These are phyloP conservation scores for Cytospora leucostoma DNA, from an alignment of 2,329 filamentous ascomycete genomes.

Conservation along the genomic window DNA sequence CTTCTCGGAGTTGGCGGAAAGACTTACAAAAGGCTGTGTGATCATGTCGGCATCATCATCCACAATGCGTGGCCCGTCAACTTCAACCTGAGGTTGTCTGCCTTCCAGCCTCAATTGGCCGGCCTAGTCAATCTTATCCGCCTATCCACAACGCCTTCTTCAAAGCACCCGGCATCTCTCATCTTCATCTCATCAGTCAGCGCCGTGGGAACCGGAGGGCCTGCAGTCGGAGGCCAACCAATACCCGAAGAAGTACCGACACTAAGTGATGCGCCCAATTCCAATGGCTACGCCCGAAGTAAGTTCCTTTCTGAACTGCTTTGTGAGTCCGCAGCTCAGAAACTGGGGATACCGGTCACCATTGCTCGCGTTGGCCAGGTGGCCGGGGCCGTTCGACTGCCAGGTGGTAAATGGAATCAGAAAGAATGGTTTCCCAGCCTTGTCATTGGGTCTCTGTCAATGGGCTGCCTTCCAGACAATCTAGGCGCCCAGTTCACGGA, in stretches of 20 bases:
- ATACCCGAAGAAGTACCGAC: conserved; percentile 30
- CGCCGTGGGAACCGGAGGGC: conserved; percentile 39
- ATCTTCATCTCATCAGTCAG: conserved; percentile 55
- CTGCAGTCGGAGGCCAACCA: neutral
- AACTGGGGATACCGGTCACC: conserved; percentile 32
- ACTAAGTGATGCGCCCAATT: conserved; percentile 34
- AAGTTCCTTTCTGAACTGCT: conserved; percentile 43
- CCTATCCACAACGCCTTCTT: conserved; percentile 36
- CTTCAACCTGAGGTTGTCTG: conserved; percentile 54
- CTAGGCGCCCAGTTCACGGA: conserved; percentile 37
- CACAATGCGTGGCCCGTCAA: conserved; percentile 59
- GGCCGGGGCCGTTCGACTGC: conserved; percentile 31
- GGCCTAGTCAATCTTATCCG: conserved; percentile 45
- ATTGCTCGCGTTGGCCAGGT: conserved; percentile 42
- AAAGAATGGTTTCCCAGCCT: conserved; percentile 17
- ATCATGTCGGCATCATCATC: conserved; percentile 45
- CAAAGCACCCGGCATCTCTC: conserved; percentile 36
- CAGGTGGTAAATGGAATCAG: conserved; percentile 4
- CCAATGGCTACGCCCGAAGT: conserved; percentile 39
- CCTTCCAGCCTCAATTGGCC: conserved; percentile 48
- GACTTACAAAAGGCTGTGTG: conserved; percentile 34
- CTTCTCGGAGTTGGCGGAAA: conserved; percentile 42
- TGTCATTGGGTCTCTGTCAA: conserved; percentile 6
- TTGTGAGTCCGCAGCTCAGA: conserved; percentile 33
- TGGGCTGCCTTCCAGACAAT: conserved; percentile 20